Conservation (phyloP, 805 yeast species). For the Tetrapisispora phaffii region DNA sequence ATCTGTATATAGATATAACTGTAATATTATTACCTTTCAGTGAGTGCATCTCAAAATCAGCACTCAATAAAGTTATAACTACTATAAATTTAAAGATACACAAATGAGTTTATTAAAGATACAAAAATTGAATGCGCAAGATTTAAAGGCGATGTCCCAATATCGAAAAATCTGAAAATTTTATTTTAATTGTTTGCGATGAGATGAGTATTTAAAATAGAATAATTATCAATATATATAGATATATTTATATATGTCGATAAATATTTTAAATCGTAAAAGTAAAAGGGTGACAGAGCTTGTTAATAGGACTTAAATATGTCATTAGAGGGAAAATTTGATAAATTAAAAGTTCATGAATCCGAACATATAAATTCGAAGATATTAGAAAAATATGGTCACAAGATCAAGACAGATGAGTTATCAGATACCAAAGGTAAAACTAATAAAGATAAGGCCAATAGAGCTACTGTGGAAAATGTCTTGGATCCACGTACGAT, state of each 20-base stretch:
- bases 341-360: conserved; percentile 9
- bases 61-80: too few species aligned
- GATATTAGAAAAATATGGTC: conserved; percentile 52
- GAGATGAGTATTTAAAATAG: conserved; percentile 6
- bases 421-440: conserved; percentile 46
- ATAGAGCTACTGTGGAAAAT: conserved; percentile 94
- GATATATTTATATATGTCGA: too few species aligned
- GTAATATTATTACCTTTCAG: too few species aligned
- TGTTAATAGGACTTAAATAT: too few species aligned
- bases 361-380: conserved; percentile 34
- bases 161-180: not conserved
- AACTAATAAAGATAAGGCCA: conserved; percentile 69
- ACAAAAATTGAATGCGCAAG: not conserved
- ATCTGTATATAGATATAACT: too few species aligned
- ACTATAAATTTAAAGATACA: too few species aligned
- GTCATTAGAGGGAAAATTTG: conserved; percentile 19
- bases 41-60: too few species aligned
- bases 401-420: conserved; percentile 55
- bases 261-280: too few species aligned
- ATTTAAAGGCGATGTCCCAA: not conserved
- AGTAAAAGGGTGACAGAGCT: too few species aligned
- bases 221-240: not conserved
- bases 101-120: not conserved
- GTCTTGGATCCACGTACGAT: conserved; percentile 92
- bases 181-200: not conserved